Conservation (phyloP, 306 rosid species). For the Casuarina cunninghamiana region DNA sequence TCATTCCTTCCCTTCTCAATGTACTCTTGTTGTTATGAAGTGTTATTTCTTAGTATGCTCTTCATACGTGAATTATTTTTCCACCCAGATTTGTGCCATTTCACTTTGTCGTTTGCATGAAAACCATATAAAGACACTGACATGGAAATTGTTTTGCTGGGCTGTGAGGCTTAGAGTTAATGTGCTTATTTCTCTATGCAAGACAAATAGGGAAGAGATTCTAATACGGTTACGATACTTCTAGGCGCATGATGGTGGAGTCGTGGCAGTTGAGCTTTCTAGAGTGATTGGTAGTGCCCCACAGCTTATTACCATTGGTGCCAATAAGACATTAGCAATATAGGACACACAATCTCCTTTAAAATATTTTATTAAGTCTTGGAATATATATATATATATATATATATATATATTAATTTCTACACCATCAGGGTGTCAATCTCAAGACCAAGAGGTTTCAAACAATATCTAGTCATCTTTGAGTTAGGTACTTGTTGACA, state of each 20-base stretch:
- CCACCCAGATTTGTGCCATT: slow-evolving; percentile 1
- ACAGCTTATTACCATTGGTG: slow-evolving; percentile 97
- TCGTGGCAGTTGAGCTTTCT: slow-evolving; percentile 96
- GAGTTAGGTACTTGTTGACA: too few species aligned
- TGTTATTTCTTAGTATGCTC: slow-evolving; percentile 25
- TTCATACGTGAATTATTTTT: slow-evolving; percentile 12
- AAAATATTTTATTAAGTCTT: slow-evolving; percentile 49
- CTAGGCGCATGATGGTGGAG: slow-evolving; percentile 98
- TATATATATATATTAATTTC: too few species aligned
- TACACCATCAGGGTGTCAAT: too few species aligned
- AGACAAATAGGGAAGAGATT: neutral
- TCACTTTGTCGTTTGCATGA: slow-evolving; percentile 23
- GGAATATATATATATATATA: too few species aligned
- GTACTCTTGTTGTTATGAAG: slow-evolving; percentile 11
- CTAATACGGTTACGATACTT: slow-evolving; percentile 30
- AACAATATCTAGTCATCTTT: neutral
- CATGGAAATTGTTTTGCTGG: slow-evolving; percentile 21
- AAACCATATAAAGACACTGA: slow-evolving; percentile 14
- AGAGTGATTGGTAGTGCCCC: slow-evolving; percentile 96
- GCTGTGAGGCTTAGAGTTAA: slow-evolving; percentile 10
- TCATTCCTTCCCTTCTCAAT: slow-evolving; percentile 23
- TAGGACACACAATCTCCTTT: slow-evolving; percentile 91
- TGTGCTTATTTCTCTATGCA: too few species aligned
- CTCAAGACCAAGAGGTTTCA: neutral
- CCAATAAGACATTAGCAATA: slow-evolving; percentile 94